A percentile compares a stretch with the other conserved stretches of the same genome.
Evolutionary conservation across 805 yeast species (phyloP).

Genomic region (Candida verbasci): DNA sequence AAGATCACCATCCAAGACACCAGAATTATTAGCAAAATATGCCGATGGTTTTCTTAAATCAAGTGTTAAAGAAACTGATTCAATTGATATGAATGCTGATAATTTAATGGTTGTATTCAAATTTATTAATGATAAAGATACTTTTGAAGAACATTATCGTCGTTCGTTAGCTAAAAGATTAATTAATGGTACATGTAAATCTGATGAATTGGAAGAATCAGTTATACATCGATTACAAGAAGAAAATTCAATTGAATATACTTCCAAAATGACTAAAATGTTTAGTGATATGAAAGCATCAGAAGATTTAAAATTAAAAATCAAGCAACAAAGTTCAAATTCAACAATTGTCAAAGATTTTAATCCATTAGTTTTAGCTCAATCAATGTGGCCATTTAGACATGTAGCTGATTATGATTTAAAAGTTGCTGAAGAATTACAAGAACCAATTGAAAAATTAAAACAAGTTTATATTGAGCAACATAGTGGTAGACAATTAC

Average conservation of each 20-base stretch:
- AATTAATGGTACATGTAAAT: constrained; percentile 79
- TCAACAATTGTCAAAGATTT: constrained; percentile 40
- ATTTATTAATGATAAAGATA: constrained; percentile 89
- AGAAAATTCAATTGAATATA: constrained; percentile 88
- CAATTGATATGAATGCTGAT: constrained; percentile 72
- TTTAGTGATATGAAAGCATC: constrained; percentile 89
- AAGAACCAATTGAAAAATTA: constrained; percentile 60
- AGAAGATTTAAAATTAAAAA: constrained; percentile 61
- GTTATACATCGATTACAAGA: constrained; percentile 83
- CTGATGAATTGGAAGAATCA: constrained; percentile 79
- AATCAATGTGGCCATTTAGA: constrained; percentile 83
- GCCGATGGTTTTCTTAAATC: constrained; percentile 79
- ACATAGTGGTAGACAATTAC: constrained; percentile 83
- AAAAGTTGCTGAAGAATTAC: constrained; percentile 65
- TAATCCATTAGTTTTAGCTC: constrained; percentile 76
- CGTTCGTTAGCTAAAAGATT: constrained; percentile 84
- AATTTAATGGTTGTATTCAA: constrained; percentile 84
- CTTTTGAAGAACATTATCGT: constrained; percentile 90
- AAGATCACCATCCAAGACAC: constrained; percentile 68
- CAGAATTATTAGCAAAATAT: constrained; percentile 87
- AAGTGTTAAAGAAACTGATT: constrained; percentile 63
- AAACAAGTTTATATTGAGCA: constrained; percentile 64
- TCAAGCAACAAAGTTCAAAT: constrained; percentile 24
- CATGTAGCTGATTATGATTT: constrained; percentile 35
- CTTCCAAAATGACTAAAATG: constrained; percentile 92